phyloP scores from a whole-genome alignment of 805 yeast species.

The Lachancea quebecensis region DNA sequence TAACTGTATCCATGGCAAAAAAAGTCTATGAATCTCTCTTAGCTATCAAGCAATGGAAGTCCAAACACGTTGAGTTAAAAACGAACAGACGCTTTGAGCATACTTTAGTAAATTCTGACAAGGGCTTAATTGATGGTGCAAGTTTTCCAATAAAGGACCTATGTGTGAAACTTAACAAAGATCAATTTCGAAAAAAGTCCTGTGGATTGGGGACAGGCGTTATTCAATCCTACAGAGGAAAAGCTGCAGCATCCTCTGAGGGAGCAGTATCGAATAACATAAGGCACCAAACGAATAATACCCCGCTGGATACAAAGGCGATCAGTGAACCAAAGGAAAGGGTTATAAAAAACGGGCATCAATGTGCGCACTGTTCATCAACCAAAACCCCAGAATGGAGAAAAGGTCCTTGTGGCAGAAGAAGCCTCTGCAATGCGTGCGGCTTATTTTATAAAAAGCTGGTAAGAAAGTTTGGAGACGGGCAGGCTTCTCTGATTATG shows the following conservation, averaged over 20 bases:
- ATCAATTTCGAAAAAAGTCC: no score
- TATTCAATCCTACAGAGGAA: no score
- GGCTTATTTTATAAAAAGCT: conserved; percentile 69
- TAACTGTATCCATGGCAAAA: conserved; percentile 1
- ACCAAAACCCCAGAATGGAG: conserved; percentile 70
- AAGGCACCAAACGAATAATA: not conserved
- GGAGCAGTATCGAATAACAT: not conserved
- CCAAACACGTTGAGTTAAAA: not conserved
- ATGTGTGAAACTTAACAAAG: no score
- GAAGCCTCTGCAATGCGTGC: conserved; percentile 78
- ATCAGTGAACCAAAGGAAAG: not conserved
- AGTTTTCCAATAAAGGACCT: no score
- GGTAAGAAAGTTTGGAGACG: conserved; percentile 33
- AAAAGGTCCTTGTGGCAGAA: conserved; percentile 68
- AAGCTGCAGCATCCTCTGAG: not conserved
- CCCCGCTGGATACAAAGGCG: not conserved
- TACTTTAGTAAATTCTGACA: not conserved
- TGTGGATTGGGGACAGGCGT: no score
- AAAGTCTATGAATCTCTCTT: conserved; percentile 1
- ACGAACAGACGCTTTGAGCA: not conserved
- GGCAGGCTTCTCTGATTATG: conserved; percentile 14
- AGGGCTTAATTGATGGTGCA: no score
- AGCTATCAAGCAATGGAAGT: conserved; percentile 3
- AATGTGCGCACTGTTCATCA: conserved; percentile 17
- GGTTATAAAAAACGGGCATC: not conserved